Percentiles rank a stretch among this genome's conserved stretches.
Conservation (phyloP, 2,329 filamentous ascomycete genomes). For the Sclerotinia trifoliorum region DNA sequence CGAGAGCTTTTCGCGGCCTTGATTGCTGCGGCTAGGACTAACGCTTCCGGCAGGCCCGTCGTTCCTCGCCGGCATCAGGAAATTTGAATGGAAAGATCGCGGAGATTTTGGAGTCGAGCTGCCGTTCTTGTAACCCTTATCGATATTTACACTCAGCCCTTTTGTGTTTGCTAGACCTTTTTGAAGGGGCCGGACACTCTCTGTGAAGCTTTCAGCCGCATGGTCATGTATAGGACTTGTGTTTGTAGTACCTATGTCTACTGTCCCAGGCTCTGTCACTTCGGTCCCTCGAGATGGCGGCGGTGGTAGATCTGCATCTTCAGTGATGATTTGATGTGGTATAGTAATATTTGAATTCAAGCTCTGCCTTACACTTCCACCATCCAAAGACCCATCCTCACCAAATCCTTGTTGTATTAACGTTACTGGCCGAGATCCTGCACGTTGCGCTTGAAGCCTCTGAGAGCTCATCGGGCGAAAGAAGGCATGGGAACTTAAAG, state of each 20-base stretch:
- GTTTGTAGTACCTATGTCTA: conserved; percentile 70
- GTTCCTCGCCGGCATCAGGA: conserved; percentile 62
- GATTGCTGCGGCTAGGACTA: conserved; percentile 55
- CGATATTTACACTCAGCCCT: conserved; percentile 57
- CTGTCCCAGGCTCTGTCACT: conserved; percentile 61
- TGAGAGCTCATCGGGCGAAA: conserved; percentile 97
- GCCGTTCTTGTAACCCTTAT: conserved; percentile 56
- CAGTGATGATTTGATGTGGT: conserved; percentile 36
- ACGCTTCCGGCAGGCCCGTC: conserved; percentile 50
- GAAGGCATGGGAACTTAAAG: conserved; percentile 84
- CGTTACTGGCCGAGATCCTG: conserved; percentile 50
- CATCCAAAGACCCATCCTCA: conserved; percentile 46
- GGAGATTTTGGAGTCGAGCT: conserved; percentile 63
- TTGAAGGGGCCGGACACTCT: conserved; percentile 72
- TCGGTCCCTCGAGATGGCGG: conserved; percentile 78
- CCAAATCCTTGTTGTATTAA: conserved; percentile 39
- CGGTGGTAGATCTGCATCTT: conserved; percentile 54
- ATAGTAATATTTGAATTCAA: conserved; percentile 50
- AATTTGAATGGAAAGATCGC: conserved; percentile 73
- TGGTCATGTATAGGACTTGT: conserved; percentile 68
- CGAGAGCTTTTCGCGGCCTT: conserved; percentile 78
- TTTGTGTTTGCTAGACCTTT: conserved; percentile 41
- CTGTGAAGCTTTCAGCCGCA: conserved; percentile 62
- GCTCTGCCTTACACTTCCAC: conserved; percentile 55
- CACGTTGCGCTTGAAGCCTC: conserved; percentile 85